Base-by-base conservation (phyloP, 768 basidiomycete genomes). In the Mycena polygramma region DNA sequence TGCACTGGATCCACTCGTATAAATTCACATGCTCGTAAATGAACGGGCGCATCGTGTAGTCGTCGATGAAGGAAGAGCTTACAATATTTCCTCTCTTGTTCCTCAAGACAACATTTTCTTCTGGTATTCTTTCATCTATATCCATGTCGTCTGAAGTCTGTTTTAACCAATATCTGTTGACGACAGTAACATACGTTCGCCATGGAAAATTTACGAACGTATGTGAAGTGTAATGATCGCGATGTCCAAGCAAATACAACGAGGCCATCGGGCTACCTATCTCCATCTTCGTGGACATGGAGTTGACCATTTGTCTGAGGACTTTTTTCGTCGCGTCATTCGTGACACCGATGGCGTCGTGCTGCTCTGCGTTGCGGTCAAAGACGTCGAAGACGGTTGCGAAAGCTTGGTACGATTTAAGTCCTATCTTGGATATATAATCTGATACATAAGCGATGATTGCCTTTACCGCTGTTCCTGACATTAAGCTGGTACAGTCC, bases 41-140 rank as follows among this genome's bases (percentile, higher is more conserved):
- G 7, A 30, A 0, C 2, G 70, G 74, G 2, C 76, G 30, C 53
- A 75, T 75, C 0, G 75, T 68, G 73, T 74, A 73, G 65, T 77
- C 72, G 73, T 75, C 39, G 57, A 76, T 11, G 52, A 75, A 78
- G 73, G 35, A 81, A 19, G 72, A 65, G n/a, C n/a, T n/a, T 58
- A 64, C 58, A 39, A 79, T 74, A 26, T 36, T 5, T 36, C 63
- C 43, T 4, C 19, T 35, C 19, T 52, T 14, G 26, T 64, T 64
- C 14, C 53, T 15, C 0, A 19, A 14, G 0, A 65, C 2, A 1
- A 39, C 22, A 13, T 65, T 54, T n/a, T n/a, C n/a, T n/a, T n/a
- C n/a, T n/a, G n/a, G n/a, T n/a, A 2, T 65, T 43, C 2, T 45
- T 26, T 36, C 35, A 0, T 48, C 53, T 8, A 49, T 30, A 5